These are phyloP conservation scores for Cladosporium velox DNA, from an alignment of 2,329 filamentous ascomycete species.

Conservation along the genomic window DNA sequence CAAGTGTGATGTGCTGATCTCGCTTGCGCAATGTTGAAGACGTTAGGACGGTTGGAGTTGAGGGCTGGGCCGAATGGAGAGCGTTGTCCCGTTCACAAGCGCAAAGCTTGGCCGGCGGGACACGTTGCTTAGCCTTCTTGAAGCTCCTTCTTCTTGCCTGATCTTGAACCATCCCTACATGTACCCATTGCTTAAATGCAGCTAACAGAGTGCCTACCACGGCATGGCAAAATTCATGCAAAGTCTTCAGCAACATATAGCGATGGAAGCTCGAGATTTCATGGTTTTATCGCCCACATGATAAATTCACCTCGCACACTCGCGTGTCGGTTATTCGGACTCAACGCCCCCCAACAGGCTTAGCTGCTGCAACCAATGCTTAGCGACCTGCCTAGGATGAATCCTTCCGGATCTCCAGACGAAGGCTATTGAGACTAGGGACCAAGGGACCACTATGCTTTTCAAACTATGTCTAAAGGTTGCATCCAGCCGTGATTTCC, in stretches of 20 bases:
- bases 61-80: neutral
- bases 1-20: neutral
- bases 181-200: neutral
- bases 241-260: neutral
- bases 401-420: slow-evolving; percentile 5
- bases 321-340: neutral
- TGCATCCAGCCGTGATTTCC: slow-evolving; percentile 1
- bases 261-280: neutral
- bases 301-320: neutral
- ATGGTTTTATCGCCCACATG: neutral
- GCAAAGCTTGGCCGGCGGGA: neutral
- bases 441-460: neutral
- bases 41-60: slow-evolving; percentile 4
- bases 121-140: neutral
- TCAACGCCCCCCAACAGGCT: slow-evolving; percentile 2
- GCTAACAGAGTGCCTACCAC: neutral
- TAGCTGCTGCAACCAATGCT: neutral
- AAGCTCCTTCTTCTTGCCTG: neutral
- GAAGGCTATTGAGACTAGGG: neutral
- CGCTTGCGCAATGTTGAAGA: slow-evolving; percentile 13
- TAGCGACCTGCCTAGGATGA: neutral
- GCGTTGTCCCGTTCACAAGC: neutral
- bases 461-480: neutral
- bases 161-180: neutral
- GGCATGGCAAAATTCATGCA: neutral